Base-by-base conservation (phyloP, 140 eudicot genomes). In the Erigeron philadelphicus region DNA sequence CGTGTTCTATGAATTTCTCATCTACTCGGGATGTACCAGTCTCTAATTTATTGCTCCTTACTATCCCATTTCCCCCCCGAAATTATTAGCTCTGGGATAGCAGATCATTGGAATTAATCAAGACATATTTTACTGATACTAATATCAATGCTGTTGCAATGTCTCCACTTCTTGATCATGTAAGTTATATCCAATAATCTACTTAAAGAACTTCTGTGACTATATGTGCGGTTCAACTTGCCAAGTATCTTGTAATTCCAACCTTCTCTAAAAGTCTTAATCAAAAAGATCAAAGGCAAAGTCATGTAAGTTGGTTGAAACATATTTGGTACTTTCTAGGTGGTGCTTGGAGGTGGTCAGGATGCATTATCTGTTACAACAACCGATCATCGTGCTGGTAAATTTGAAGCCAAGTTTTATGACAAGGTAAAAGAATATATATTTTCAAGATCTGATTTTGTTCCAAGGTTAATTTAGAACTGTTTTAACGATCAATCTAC, bases 261-360 rank as follows among this genome's bases (percentile, higher is more conserved):
- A 31, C 38, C 38, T 2, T 31, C 38, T 31, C 38, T 31, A 31
- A 31, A 31, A 31, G 38, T 31, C 38, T 31, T 31, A 5, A 31
- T 31, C 38, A 2, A 31, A 31, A 31, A 16, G 16, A 15, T 16
- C 8, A n/a, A 11, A 53, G 58, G 38, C 38, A 53, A 53, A 53
- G 23, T 53, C 7, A 53, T 53, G 21, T n/a, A 15, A 16, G 8
- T 5, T 53, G 58, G 17, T n/a, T 53, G 8, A n/a, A 9, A 53
- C 18, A 53, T 10, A 53, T 16, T 18, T 53, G 59, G 18, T 13
- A 55, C 50, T 56, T 67, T 61, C 6, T 67, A 92, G 98, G 90
- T 92, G 76, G 98, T 92, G 67, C 95, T 92, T 60, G 96, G 98
- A 61, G 96, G 98, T 78, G 98, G 98, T 38, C 98, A 92, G 71